Evolutionary conservation across 352 stramenopile genomes (phyloP), one percentile per base, ranked within the genome.

Genomic region (Phytophthora crassamura): DNA sequence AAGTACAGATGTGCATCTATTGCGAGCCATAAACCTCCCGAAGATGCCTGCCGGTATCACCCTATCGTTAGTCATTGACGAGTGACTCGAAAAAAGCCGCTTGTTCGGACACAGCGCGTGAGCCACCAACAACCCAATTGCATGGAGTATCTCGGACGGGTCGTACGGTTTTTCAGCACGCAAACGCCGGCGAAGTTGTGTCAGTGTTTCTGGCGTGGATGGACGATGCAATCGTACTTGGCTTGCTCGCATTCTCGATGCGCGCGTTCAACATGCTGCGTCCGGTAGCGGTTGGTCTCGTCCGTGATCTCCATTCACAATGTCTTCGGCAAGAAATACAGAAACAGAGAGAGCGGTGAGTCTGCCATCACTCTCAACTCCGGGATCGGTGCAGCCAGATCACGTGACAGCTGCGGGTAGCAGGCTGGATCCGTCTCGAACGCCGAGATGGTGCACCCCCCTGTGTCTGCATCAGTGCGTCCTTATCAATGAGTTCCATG

Each of bases 241-340:
- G 11, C 52, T 62, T 2, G 32, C 38, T 12, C 15, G 45, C 51
- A 52, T 68, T 43, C 20, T 1, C 6, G 16, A 7, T 1, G 58
- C 39, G 1, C 39, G 49, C 18, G 0, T 4, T 42, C 56, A 7
- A 65, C 42, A 2, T 48, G 41, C 50, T 73, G 57, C 0, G 28
- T 36, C 2, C 53, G 28, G 58, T 72, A 75, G 0, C 58, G 59
- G 20, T 77, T 80, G 1, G 57, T 69, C 43, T 74, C 64, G 0
- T 11, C 12, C 3, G 35, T 28, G 7, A 80, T 75, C 1, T 10
- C 4, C 7, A 64, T 51, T 64, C 58, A 72, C 30, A 77, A 15
- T 0, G 53, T 39, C 20, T 59, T 69, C 2, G 54, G 53, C 33
- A 77, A 41, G 22, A 72, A 69, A 14, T 58, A 68, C 38, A 72